A percentile compares a stretch with the other conserved stretches of the same genome.
These are phyloP conservation scores for Aspergillus panamensis DNA, from an alignment of 495 filamentous ascomycete species.

Conservation along the genomic window DNA sequence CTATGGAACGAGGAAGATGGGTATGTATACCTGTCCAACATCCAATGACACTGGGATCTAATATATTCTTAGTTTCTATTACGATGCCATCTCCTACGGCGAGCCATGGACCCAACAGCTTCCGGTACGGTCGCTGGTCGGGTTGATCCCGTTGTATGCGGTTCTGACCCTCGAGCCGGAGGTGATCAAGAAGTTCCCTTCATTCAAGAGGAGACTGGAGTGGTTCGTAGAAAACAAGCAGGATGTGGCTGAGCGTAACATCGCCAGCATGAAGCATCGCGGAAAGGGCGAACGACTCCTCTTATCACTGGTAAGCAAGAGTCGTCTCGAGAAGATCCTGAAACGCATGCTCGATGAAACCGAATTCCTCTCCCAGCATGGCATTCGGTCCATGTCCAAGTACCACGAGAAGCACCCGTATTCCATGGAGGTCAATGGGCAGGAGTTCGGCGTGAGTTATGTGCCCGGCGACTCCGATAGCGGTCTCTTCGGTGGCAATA, in stretches of 20 bases:
- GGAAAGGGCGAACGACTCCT: constrained; percentile 86
- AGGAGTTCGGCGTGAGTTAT: constrained; percentile 83
- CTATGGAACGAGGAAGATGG: constrained; percentile 94
- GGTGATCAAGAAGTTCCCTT: constrained; percentile 83
- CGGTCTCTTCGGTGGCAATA: constrained; percentile 91
- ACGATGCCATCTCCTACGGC: constrained; percentile 95
- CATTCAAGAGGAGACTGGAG: constrained; percentile 87
- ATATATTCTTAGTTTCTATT: constrained; percentile 66
- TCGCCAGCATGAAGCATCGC: constrained; percentile 81
- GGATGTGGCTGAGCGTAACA: constrained; percentile 86
- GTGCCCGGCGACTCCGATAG: constrained; percentile 93
- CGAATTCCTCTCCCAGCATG: constrained; percentile 86
- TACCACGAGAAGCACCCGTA: constrained; percentile 86
- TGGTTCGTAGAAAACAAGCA: constrained; percentile 88
- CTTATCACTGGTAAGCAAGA: constrained; percentile 82
- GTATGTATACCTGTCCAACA: constrained; percentile 24
- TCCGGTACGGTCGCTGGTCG: constrained; percentile 85
- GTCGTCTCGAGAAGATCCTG: constrained; percentile 79
- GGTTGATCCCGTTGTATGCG: constrained; percentile 88
- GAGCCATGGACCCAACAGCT: constrained; percentile 90
- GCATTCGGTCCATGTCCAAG: constrained; percentile 92
- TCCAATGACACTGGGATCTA: not conserved
- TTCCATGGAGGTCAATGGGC: constrained; percentile 93
- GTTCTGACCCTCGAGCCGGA: constrained; percentile 90
- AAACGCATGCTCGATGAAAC: constrained; percentile 89